Percentiles rank a stretch among this genome's conserved stretches.
phyloP scores from a whole-genome alignment of 2,329 filamentous ascomycete genomes.

The Exserohilum rostratum region DNA sequence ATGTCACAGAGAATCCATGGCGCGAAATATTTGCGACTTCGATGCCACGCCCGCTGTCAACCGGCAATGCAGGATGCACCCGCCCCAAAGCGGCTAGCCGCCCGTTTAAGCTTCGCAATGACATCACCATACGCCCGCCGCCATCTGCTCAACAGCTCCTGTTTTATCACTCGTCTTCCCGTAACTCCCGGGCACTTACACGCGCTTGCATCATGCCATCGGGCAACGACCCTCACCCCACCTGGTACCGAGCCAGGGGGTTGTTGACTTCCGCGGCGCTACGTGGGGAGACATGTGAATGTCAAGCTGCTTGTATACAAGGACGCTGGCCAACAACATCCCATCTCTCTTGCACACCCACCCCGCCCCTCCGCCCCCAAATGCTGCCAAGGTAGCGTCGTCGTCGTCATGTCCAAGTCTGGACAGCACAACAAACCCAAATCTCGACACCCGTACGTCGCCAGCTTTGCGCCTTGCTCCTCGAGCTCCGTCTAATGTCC shows the following conservation, averaged over 20 bases:
- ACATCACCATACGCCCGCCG: conserved; percentile 35
- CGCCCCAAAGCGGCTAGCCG: conserved; percentile 21
- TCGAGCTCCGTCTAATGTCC: conserved; percentile 7
- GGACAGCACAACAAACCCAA: conserved; percentile 25
- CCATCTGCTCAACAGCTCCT: conserved; percentile 12
- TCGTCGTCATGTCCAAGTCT: conserved; percentile 29
- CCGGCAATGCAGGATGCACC: conserved; percentile 10
- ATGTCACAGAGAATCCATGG: conserved; percentile 10
- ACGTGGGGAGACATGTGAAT: conserved; percentile 11
- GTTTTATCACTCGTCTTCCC: not conserved
- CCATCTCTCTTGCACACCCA: not conserved
- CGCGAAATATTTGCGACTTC: conserved; percentile 1
- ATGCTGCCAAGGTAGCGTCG: conserved; percentile 21
- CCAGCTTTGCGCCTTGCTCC: not conserved
- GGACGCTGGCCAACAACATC: not conserved
- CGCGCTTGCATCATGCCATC: conserved; percentile 19
- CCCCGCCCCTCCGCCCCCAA: conserved; percentile 5
- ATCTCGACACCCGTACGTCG: conserved; percentile 50
- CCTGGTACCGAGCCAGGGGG: not conserved
- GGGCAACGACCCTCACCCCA: not conserved
- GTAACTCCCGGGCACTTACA: not conserved
- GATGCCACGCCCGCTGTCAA: conserved; percentile 3
- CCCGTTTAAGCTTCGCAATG: conserved; percentile 22
- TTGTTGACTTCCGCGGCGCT: not conserved
- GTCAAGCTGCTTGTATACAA: conserved; percentile 5